These are phyloP conservation scores for Verbascum thapsus DNA, from an alignment of 257 asterid species.

Conservation along the genomic window DNA sequence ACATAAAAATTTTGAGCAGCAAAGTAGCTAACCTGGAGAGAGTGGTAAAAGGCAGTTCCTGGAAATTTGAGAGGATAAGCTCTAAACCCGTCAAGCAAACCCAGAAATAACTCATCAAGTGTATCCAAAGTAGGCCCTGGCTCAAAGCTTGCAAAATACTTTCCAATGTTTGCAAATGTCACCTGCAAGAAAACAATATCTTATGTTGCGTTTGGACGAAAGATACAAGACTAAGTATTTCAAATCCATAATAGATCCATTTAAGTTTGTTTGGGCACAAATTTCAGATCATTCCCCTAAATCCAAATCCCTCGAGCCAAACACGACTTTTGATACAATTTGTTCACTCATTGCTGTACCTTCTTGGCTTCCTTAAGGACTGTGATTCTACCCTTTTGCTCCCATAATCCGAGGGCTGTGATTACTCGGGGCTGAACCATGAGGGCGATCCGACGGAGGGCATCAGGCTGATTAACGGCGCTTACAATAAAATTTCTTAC, in stretches of 20 bases:
- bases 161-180: conserved; percentile 49
- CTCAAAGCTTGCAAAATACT: conserved; percentile 54
- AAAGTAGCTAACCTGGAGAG: conserved; percentile 41
- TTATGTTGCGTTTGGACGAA: too few species aligned
- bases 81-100: conserved; percentile 44
- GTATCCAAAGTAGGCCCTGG: conserved; percentile 44
- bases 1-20: not conserved
- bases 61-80: conserved; percentile 53
- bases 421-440: conserved; percentile 52
- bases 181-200: conserved; percentile 31
- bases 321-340: too few species aligned
- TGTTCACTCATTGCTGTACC: conserved; percentile 34
- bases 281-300: too few species aligned
- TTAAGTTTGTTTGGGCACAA: too few species aligned
- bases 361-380: conserved; percentile 48
- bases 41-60: conserved; percentile 46
- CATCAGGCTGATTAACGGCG: conserved; percentile 54
- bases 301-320: too few species aligned
- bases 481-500: conserved; percentile 43
- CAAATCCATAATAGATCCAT: too few species aligned
- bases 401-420: conserved; percentile 48
- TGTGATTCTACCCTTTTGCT: conserved; percentile 39
- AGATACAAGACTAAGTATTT: too few species aligned
- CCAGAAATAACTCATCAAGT: conserved; percentile 41
- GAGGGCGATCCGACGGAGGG: conserved; percentile 51